Conservation (phyloP, 2,329 filamentous ascomycete species). For the Cladosporium phlei region DNA sequence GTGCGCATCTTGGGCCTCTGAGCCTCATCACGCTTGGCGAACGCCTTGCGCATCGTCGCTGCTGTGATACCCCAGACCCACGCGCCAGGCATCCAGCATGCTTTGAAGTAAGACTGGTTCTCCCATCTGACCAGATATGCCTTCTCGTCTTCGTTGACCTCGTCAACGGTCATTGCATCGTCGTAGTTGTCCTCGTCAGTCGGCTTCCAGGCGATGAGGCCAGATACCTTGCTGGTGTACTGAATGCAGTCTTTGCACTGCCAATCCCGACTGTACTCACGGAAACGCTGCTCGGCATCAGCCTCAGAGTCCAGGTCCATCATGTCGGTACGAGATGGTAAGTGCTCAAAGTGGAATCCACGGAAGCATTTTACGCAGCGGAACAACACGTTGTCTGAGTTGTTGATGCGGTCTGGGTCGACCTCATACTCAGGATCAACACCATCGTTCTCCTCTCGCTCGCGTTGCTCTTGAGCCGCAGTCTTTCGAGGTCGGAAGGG, state of each 20-base stretch:
- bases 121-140: conserved; percentile 93
- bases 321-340: conserved; percentile 52
- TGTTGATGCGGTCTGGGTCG: conserved; percentile 63
- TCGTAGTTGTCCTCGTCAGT: conserved; percentile 53
- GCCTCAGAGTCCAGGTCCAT: conserved; percentile 45
- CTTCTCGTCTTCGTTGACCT: conserved; percentile 69
- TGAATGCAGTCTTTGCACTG: conserved; percentile 72
- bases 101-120: conserved; percentile 71
- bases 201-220: conserved; percentile 86
- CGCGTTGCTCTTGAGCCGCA: conserved; percentile 74
- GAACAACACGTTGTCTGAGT: conserved; percentile 71
- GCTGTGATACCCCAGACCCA: conserved; percentile 77
- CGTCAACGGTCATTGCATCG: conserved; percentile 48
- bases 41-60: conserved; percentile 64
- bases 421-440: conserved; percentile 70
- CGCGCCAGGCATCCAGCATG: conserved; percentile 78
- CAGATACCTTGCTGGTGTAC: conserved; percentile 62
- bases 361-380: conserved; percentile 73
- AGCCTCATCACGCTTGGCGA: conserved; percentile 64
- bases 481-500: conserved; percentile 71
- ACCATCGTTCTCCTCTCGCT: conserved; percentile 70
- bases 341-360: conserved; percentile 78
- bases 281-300: conserved; percentile 57
- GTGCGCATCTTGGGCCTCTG: conserved; percentile 63
- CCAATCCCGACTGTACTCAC: conserved; percentile 72